Percentiles rank a stretch among this genome's conserved stretches.
phyloP scores from a whole-genome alignment of 768 basidiomycete genomes.

The Mrakia hoshinonis region DNA sequence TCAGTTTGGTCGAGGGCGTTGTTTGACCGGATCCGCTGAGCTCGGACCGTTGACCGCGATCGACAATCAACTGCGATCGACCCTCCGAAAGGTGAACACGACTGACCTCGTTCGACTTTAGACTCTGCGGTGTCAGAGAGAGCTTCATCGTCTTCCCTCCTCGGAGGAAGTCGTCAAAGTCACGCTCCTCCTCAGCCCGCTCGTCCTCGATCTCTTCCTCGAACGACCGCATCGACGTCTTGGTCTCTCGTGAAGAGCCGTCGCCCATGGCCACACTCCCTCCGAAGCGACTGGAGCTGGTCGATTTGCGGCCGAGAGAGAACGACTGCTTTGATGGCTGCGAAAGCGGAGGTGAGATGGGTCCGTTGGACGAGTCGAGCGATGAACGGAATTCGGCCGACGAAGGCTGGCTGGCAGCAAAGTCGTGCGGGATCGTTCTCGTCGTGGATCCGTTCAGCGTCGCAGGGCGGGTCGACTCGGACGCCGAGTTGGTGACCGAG shows the following conservation, averaged over 20 bases:
- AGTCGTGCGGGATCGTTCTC: not conserved
- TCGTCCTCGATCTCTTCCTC: not conserved
- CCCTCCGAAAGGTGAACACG: not conserved
- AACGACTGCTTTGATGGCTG: conserved; percentile 2
- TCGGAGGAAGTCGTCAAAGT: conserved; percentile 24
- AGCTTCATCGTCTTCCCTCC: conserved; percentile 23
- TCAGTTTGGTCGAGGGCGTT: not conserved
- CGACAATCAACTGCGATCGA: not conserved
- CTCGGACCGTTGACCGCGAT: not conserved
- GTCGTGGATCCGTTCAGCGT: not conserved
- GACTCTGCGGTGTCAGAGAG: conserved; percentile 16
- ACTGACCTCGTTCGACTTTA: conserved; percentile 18
- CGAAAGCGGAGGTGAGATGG: not conserved
- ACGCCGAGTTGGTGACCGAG: not conserved
- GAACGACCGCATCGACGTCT: not conserved
- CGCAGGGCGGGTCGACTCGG: not conserved
- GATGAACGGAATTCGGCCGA: not conserved
- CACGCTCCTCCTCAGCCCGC: not conserved
- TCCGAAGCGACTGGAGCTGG: not conserved
- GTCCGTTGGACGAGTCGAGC: conserved; percentile 1
- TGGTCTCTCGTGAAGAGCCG: not conserved
- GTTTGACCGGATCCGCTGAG: too few relatives aligned
- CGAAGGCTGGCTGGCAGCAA: not conserved
- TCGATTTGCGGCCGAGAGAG: conserved; percentile 15
- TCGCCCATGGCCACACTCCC: not conserved